A percentile compares a stretch with the other conserved stretches of the same genome.
phyloP scores from a whole-genome alignment of 83 land plant species.

The Diphasiastrum complanatum region DNA sequence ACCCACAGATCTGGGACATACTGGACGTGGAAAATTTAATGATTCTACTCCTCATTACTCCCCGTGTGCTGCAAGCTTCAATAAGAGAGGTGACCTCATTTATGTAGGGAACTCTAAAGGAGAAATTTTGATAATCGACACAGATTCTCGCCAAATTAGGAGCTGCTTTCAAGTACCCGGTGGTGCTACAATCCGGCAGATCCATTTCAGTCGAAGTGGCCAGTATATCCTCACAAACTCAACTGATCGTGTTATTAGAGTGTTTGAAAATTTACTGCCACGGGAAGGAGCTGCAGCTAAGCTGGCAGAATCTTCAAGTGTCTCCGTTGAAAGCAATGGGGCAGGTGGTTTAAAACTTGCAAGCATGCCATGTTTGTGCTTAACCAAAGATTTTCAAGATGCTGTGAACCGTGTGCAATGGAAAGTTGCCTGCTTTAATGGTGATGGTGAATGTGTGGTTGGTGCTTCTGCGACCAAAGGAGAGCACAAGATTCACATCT shows the following conservation, averaged over 20 bases:
- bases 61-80: conserved; percentile 78
- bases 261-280: conserved; percentile 77
- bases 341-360: conserved; percentile 42
- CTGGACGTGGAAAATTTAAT: conserved; percentile 44
- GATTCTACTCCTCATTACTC: conserved; percentile 60
- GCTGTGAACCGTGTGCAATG: conserved; percentile 70
- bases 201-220: conserved; percentile 81
- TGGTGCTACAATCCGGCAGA: conserved; percentile 60
- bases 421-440: conserved; percentile 96
- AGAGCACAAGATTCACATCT: conserved; percentile 91
- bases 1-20: conserved; percentile 25
- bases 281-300: conserved; percentile 42
- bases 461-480: conserved; percentile 94
- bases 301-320: conserved; percentile 33
- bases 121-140: conserved; percentile 67
- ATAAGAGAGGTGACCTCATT: conserved; percentile 80
- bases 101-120: conserved; percentile 94
- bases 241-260: conserved; percentile 69
- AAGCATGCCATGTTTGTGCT: conserved; percentile 52
- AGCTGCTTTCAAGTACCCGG: conserved; percentile 58
- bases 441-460: conserved; percentile 90
- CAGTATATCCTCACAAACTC: conserved; percentile 83
- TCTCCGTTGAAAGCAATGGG: conserved; percentile 25
- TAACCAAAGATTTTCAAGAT: conserved; percentile 80
- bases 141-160: conserved; percentile 36